Conservation (phyloP, 163 green algal species). For the Chlorella variabilis region DNA sequence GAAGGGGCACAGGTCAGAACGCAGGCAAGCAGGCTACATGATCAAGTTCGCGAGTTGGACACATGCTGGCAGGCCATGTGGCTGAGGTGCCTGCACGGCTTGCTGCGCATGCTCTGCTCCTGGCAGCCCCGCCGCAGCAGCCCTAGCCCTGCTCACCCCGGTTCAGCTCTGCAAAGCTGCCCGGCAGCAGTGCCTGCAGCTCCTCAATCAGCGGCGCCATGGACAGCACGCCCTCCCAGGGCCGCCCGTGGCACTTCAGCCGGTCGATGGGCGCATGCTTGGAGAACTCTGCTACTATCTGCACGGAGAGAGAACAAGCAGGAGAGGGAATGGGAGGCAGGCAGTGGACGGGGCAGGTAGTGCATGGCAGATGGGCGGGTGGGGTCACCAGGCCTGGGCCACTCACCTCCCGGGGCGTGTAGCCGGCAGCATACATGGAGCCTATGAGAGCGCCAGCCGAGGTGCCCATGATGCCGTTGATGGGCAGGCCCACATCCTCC, state of each 20-base stretch:
- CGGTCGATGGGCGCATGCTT: slow-evolving; percentile 74
- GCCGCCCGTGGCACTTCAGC: slow-evolving; percentile 59
- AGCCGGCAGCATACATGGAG: slow-evolving; percentile 84
- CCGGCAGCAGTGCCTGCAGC: slow-evolving; percentile 77
- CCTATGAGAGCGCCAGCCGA: slow-evolving; percentile 82
- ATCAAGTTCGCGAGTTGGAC: too few relatives aligned
- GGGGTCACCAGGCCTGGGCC: too few relatives aligned
- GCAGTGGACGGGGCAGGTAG: not conserved
- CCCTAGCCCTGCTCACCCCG: slow-evolving; percentile 8
- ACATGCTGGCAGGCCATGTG: not conserved
- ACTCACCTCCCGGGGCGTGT: slow-evolving; percentile 67
- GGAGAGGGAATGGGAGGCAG: not conserved
- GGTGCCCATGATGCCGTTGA: slow-evolving; percentile 87
- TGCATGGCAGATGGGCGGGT: too few relatives aligned
- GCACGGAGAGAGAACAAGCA: not conserved
- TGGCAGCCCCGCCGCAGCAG: not conserved
- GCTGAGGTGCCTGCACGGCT: not conserved
- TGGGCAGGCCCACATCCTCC: slow-evolving; percentile 71
- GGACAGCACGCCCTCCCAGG: slow-evolving; percentile 77
- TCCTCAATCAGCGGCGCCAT: slow-evolving; percentile 74
- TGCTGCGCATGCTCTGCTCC: not conserved
- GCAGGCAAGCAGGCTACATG: not conserved
- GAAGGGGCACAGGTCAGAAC: not conserved
- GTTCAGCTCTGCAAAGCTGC: slow-evolving; percentile 82
- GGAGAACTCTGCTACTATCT: slow-evolving; percentile 78